Percentiles rank a stretch among this genome's conserved stretches.
These are phyloP conservation scores for Funneliformis mosseae DNA, from an alignment of 192 early-diverging fungal species.

Conservation along the genomic window DNA sequence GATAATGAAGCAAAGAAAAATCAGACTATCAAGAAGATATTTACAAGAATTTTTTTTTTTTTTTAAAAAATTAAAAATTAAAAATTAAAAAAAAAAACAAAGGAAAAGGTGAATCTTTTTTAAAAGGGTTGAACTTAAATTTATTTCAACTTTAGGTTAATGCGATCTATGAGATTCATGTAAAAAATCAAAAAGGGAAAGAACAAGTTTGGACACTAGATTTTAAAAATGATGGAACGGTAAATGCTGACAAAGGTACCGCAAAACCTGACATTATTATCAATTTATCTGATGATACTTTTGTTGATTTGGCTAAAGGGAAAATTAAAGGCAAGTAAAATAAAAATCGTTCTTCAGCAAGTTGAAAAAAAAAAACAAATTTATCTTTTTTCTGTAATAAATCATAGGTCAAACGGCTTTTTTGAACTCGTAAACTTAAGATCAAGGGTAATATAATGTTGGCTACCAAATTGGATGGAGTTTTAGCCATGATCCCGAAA, in stretches of 20 bases:
- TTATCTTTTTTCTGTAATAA: background rate
- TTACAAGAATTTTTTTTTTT: background rate
- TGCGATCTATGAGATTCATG: slow-evolving; percentile 85
- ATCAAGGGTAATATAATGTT: slow-evolving; percentile 75
- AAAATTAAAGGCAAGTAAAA: slow-evolving; percentile 75
- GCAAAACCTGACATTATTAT: slow-evolving; percentile 75
- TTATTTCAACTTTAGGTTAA: slow-evolving; percentile 52
- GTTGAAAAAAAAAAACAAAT: background rate
- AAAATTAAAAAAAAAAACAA: too few relatives aligned
- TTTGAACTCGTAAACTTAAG: slow-evolving; percentile 91
- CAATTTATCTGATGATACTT: slow-evolving; percentile 72
- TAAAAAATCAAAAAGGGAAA: slow-evolving; percentile 72
- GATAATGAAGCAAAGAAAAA: slow-evolving; percentile 66
- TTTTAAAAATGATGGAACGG: slow-evolving; percentile 71
- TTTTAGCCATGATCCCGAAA: slow-evolving; percentile 62
- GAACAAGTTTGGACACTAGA: slow-evolving; percentile 82
- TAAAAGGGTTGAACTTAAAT: background rate
- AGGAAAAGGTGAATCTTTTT: background rate
- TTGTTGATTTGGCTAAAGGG: slow-evolving; percentile 82
- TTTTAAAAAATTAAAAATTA: background rate
- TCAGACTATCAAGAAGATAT: slow-evolving; percentile 63
- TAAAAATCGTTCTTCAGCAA: background rate
- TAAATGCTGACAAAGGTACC: slow-evolving; percentile 58
- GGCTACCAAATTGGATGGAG: slow-evolving; percentile 69
- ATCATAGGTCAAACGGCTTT: slow-evolving; percentile 80